A percentile compares a stretch with the other conserved stretches of the same genome.
Conservation (phyloP, 225 moss, liverwort and hornwort genomes). For the Polytrichum formosum region DNA sequence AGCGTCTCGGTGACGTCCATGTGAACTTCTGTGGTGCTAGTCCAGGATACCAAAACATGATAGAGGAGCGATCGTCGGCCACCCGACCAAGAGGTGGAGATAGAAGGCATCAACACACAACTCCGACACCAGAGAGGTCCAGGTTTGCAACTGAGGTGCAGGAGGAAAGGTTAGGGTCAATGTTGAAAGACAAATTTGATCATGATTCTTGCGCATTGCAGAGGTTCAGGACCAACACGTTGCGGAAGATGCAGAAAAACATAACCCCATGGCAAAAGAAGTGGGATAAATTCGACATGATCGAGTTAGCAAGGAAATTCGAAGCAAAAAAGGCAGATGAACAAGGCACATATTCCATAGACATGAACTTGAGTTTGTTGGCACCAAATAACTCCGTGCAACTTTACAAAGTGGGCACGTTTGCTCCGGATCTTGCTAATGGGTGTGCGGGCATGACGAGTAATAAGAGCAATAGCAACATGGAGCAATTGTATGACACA, state of each 20-base stretch:
- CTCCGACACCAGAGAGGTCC: too few species aligned
- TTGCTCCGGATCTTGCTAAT: not conserved
- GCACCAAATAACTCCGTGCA: not conserved
- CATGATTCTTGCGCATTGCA: not conserved
- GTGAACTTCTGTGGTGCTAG: too few species aligned
- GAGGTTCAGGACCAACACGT: not conserved
- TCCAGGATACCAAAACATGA: too few species aligned
- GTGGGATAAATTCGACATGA: not conserved
- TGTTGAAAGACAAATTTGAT: too few species aligned
- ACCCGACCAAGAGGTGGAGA: too few species aligned
- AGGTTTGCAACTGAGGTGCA: too few species aligned
- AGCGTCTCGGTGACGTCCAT: too few species aligned
- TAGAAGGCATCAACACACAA: too few species aligned
- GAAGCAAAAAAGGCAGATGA: not conserved
- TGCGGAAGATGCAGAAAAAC: not conserved
- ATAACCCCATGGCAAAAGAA: not conserved
- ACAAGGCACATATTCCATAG: not conserved
- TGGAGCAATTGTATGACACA: not conserved
- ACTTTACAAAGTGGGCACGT: slow-evolving; percentile 10
- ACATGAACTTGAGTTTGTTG: slow-evolving; percentile 6
- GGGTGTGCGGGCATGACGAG: too few species aligned
- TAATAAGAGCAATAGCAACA: not conserved
- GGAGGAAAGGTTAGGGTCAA: too few species aligned
- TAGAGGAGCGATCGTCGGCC: too few species aligned
- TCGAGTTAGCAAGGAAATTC: not conserved